Conservation (phyloP, 2,329 filamentous ascomycete genomes). For the Pezicula radicicola region DNA sequence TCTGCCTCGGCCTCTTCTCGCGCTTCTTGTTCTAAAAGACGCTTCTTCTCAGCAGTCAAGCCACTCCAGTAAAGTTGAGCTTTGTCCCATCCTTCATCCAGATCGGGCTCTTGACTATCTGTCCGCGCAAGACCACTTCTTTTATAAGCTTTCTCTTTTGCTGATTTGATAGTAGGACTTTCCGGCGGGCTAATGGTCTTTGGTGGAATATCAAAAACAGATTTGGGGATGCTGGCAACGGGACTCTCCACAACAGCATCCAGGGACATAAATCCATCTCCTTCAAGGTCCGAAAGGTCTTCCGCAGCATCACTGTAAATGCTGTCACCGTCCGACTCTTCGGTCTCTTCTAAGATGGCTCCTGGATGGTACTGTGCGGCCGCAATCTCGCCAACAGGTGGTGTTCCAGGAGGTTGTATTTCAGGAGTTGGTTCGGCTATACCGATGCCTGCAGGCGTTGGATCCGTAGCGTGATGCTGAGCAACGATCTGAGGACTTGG, state of each 20-base stretch:
- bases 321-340: slow-evolving; percentile 50
- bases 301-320: slow-evolving; percentile 78
- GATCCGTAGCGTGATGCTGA: slow-evolving; percentile 11
- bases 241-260: slow-evolving; percentile 69
- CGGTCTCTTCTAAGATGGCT: slow-evolving; percentile 23
- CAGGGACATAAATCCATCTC: slow-evolving; percentile 67
- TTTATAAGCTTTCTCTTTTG: slow-evolving; percentile 21
- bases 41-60: slow-evolving; percentile 59
- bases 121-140: slow-evolving; percentile 15
- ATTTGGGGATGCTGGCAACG: slow-evolving; percentile 23
- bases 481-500: not conserved
- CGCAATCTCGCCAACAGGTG: slow-evolving; percentile 12
- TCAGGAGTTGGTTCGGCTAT: slow-evolving; percentile 16
- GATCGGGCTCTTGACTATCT: slow-evolving; percentile 9
- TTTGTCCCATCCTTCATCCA: slow-evolving; percentile 52
- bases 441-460: slow-evolving; percentile 16
- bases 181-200: slow-evolving; percentile 19
- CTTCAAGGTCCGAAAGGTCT: slow-evolving; percentile 62
- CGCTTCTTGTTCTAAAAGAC: slow-evolving; percentile 52
- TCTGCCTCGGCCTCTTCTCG: slow-evolving; percentile 42
- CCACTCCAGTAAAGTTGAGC: slow-evolving; percentile 70
- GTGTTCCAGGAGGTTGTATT: slow-evolving; percentile 1
- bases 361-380: slow-evolving; percentile 32
- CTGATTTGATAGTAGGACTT: slow-evolving; percentile 20
- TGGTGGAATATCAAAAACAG: slow-evolving; percentile 12